phyloP scores from a whole-genome alignment of 1,139 yeast species.

The Suhomyces panamericanus region DNA sequence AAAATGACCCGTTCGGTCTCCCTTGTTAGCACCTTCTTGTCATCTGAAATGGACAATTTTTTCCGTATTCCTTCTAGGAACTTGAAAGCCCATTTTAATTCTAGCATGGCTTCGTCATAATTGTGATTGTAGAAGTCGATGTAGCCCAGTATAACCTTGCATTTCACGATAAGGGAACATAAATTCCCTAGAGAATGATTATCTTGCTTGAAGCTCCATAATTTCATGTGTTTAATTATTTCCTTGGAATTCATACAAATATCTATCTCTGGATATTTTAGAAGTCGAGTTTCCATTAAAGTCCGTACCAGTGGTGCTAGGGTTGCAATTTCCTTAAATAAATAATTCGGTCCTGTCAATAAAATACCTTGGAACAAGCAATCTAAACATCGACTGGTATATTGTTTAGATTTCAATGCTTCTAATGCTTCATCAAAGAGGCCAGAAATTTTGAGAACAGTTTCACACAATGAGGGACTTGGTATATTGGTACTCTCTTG shows the following conservation, averaged over 20 bases:
- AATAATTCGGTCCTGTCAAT: conserved; percentile 24
- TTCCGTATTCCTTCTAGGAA: conserved; percentile 14
- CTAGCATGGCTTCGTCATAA: conserved; percentile 11
- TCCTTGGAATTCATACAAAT: conserved; percentile 14
- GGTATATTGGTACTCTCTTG: conserved; percentile 11
- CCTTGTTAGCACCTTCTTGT: background rate
- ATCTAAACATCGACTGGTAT: background rate
- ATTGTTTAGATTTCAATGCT: background rate
- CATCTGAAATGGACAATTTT: background rate
- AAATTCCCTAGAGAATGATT: background rate
- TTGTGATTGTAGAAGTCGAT: conserved; percentile 13
- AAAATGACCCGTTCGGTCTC: background rate
- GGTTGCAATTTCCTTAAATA: conserved; percentile 18
- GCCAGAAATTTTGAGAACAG: conserved; percentile 6
- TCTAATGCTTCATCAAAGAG: background rate
- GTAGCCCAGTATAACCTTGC: conserved; percentile 20
- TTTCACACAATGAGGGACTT: conserved; percentile 7
- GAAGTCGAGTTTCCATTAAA: conserved; percentile 16
- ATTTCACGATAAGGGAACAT: conserved; percentile 17
- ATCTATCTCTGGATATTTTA: conserved; percentile 19
- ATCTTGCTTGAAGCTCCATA: conserved; percentile 11
- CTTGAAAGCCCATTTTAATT: conserved; percentile 24
- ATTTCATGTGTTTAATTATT: conserved; percentile 16
- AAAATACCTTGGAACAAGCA: conserved; percentile 19
- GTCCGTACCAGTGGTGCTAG: conserved; percentile 7